Base-by-base conservation (phyloP, 2,329 filamentous ascomycete genomes). In the Diaporthe citrichinensis region DNA sequence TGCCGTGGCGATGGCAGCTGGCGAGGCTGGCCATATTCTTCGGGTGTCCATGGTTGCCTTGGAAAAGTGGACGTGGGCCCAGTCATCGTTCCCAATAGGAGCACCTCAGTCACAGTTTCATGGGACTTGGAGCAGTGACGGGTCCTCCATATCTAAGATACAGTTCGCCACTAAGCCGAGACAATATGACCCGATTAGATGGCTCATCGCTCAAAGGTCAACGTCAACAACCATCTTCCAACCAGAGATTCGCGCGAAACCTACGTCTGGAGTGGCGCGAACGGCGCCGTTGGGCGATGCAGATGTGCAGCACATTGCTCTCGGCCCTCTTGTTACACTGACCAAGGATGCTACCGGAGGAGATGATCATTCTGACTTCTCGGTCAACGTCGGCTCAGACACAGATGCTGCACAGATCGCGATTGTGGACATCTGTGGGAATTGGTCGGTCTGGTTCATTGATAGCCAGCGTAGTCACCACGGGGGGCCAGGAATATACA, bases 381-480 rank as follows among this genome's bases (percentile, higher is more conserved):
- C 89, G 0, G 94, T 95, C 81, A 93, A 92, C 77, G 90, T 92
- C 0, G 82, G 83, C 5, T 80, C 80, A 7, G 84, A 75, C 78
- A 90, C 84, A 81, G 90, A 87, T 75, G 84, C 86, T 23, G 88
- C 90, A 1, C 92, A 94, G 79, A 84, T 95, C 71, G 92, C 88
- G 23, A 85, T 95, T 36, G 86, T 95, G 25, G 92, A 95, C 79
- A 86, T 90, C 71, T 84, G 84, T 46, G 93, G 93, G 1, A 86
- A 85, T 74, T 96, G 94, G 94, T 91, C 86, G 58, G 82, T 95
- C 5, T 95, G 92, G 91, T 88, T 93, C 76, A 84, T 93, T 34
- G 71, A 68, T 39, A 53, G 65, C 65, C 78, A 79, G 17, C 85
- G 84, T 72, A 85, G 74, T 44, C 80, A 77, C 80, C 81, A 83